Evolutionary conservation across 176 grass and related monocot species (phyloP), one percentile per base, ranked within the genome.

Genomic region (Areca catechu): DNA sequence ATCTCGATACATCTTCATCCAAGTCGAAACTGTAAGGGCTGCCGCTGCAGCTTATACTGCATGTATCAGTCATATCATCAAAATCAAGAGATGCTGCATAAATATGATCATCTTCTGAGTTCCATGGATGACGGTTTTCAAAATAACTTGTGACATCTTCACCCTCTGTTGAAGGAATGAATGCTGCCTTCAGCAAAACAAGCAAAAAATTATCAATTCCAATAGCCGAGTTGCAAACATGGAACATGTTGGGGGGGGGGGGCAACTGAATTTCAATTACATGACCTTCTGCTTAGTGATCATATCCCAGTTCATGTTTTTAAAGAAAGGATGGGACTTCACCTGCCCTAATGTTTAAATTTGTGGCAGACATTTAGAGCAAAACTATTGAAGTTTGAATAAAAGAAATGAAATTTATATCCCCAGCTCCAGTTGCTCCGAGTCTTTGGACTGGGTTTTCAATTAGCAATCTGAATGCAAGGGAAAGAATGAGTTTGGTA

Each of bases 111-210:
- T 80, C 71, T n/a, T 70, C 29, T 49, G 49, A 30, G 37, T 62
- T 75, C 93, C 93, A 97, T 7, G 78, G 66, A 22, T 88, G 93
- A n/a, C 93, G 83, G 62, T 78, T 66, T 10, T 80, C 72, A 25
- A 97, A 97, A 74, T 92, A 97, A 57, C 93, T 97, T 16, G 93
- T 97, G 74, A 92, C 93, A 14, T 85, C 90, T 51, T 97, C 93
- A 66, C 90, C 93, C 48, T 88, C 93, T 27, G 81, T 85, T 37
- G 69, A 75, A 59, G 93, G 93, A 57, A 97, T 92, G 51, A 97
- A 97, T 62, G 73, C 64, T 37, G 67, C 87, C 93, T 97, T 51
- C 28, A 62, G 29, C 54, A 21, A 15, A 82, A 66, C 1, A 54
- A 15, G 20, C 29, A 30, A 37, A 6, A 17, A 68, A 27, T 15